Evolutionary conservation across 441 rosid species (phyloP).

Genomic region (Corymbia citriodora): DNA sequence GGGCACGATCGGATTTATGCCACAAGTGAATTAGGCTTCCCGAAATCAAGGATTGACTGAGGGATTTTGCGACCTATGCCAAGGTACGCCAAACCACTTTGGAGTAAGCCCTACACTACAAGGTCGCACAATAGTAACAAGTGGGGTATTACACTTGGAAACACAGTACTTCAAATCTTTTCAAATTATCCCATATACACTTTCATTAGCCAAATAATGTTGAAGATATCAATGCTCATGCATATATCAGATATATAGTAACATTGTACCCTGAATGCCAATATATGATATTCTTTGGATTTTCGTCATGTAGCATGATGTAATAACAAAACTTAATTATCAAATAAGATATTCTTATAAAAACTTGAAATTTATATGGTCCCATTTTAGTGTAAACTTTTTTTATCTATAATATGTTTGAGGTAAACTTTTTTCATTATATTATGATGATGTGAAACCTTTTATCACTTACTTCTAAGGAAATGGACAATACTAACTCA

Average conservation of each 20-base stretch:
- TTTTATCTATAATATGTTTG: background rate
- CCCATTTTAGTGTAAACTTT: background rate
- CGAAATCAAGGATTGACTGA: background rate
- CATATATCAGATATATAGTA: background rate
- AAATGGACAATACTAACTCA: background rate
- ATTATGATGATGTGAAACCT: background rate
- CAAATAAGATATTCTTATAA: too few species aligned
- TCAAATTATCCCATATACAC: background rate
- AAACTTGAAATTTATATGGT: too few species aligned
- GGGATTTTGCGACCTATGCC: background rate
- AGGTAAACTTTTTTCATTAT: background rate
- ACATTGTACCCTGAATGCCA: background rate
- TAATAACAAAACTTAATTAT: background rate
- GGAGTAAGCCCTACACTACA: background rate
- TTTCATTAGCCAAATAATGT: too few species aligned
- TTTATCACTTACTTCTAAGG: background rate
- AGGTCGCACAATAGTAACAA: rapidly evolving
- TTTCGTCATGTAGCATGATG: background rate
- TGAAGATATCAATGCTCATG: background rate
- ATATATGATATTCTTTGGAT: background rate
- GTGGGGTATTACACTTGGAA: background rate
- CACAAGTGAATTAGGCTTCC: background rate
- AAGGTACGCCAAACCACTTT: background rate
- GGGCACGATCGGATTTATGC: background rate
- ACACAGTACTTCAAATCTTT: background rate